These are phyloP conservation scores for Venustampulla echinocandica DNA, from an alignment of 495 filamentous ascomycete species.

Conservation along the genomic window DNA sequence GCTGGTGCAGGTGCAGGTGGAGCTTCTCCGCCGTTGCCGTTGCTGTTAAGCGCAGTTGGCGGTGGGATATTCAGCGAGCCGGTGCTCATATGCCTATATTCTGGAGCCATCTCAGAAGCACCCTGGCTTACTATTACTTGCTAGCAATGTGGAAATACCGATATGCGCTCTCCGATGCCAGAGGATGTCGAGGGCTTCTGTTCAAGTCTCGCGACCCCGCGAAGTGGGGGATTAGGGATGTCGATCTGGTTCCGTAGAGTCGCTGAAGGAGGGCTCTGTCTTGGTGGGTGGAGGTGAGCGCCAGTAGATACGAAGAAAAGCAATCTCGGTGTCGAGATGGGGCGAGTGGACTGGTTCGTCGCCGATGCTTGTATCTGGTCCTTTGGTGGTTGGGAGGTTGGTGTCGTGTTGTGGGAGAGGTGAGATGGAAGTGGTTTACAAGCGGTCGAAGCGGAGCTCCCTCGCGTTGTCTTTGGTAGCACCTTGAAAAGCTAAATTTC, in stretches of 20 bases:
- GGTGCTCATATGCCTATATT: conserved; percentile 44
- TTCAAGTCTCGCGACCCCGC: conserved; percentile 15
- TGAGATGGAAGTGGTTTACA: too few relatives aligned
- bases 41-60: conserved; percentile 22
- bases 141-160: background rate
- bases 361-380: too few relatives aligned
- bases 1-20: conserved; percentile 23
- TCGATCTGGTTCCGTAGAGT: conserved; percentile 8
- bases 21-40: conserved; percentile 17
- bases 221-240: conserved; percentile 18
- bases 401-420: too few relatives aligned
- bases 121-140: conserved; percentile 1
- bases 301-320: too few relatives aligned
- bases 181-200: background rate
- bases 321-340: too few relatives aligned
- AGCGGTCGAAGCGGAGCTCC: too few relatives aligned
- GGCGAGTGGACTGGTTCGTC: too few relatives aligned
- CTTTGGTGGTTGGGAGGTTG: too few relatives aligned
- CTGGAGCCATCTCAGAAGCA: conserved; percentile 22
- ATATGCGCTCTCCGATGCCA: background rate
- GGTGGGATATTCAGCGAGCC: conserved; percentile 44
- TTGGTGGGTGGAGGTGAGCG: too few relatives aligned
- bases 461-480: too few relatives aligned
- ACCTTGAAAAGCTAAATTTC: too few relatives aligned
- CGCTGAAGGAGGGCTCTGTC: background rate